phyloP scores from a whole-genome alignment of 352 stramenopile genomes.

The Globisporangium rhizosaccharum region DNA sequence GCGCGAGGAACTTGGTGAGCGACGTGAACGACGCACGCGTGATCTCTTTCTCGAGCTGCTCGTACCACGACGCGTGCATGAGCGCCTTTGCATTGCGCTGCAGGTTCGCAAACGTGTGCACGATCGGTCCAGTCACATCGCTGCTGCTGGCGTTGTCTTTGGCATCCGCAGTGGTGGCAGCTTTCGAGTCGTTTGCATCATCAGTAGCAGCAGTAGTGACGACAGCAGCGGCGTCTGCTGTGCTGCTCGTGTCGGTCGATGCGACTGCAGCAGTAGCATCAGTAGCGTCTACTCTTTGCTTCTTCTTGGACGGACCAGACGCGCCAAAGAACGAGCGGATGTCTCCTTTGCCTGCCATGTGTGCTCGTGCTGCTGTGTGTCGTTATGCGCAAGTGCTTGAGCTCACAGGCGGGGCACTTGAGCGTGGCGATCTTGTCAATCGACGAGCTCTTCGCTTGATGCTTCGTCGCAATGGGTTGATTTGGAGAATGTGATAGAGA shows the following conservation, averaged over 20 bases:
- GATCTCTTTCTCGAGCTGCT: constrained; percentile 47
- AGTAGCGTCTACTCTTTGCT: constrained; percentile 11
- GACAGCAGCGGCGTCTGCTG: neutral
- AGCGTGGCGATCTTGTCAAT: too few relatives aligned
- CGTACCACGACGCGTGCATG: constrained; percentile 56
- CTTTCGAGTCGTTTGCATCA: constrained; percentile 3
- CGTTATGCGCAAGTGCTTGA: too few relatives aligned
- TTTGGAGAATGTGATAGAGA: too few relatives aligned
- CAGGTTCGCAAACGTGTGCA: constrained; percentile 34
- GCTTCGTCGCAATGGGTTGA: too few relatives aligned
- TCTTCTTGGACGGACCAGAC: constrained; percentile 18
- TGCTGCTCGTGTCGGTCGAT: neutral
- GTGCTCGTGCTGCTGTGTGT: too few relatives aligned
- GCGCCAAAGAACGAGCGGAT: constrained; percentile 61
- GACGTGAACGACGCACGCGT: constrained; percentile 37
- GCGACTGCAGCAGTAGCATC: neutral
- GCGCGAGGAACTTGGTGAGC: constrained; percentile 39
- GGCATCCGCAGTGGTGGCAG: neutral
- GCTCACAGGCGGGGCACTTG: too few relatives aligned
- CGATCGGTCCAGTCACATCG: constrained; percentile 8
- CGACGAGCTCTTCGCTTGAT: too few relatives aligned
- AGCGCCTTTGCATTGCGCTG: constrained; percentile 25
- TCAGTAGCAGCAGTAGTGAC: too few relatives aligned
- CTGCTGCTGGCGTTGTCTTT: neutral
- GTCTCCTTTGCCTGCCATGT: constrained; percentile 20